Percentiles rank a stretch among this genome's conserved stretches.
phyloP scores from a whole-genome alignment of 768 basidiomycete genomes.

The Pleurotus ostreatus region DNA sequence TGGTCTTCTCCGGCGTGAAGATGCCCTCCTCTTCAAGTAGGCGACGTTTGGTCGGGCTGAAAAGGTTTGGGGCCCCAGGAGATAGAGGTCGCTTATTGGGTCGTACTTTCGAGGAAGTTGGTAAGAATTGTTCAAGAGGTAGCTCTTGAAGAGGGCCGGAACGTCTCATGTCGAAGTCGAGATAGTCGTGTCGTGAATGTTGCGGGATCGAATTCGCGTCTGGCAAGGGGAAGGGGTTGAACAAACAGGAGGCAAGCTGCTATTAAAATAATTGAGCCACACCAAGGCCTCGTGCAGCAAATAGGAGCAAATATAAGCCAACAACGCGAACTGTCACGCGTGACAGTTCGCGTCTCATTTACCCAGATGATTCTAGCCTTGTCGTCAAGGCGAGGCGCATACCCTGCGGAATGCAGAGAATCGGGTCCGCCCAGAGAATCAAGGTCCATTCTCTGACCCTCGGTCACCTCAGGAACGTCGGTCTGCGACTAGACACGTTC shows the following conservation, averaged over 20 bases:
- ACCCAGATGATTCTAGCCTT: conserved; percentile 5
- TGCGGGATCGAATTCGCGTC: not conserved
- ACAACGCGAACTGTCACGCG: conserved; percentile 6
- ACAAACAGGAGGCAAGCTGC: not conserved
- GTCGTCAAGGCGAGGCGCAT: not conserved
- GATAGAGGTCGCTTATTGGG: conserved; percentile 61
- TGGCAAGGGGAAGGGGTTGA: not conserved
- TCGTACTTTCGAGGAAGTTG: conserved; percentile 25
- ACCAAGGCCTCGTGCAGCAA: conserved; percentile 5
- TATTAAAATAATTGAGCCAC: not conserved
- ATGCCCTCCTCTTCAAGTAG: conserved; percentile 55
- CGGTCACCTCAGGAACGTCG: too few relatives aligned
- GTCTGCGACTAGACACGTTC: too few relatives aligned
- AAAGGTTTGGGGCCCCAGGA: conserved; percentile 42
- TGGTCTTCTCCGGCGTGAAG: conserved; percentile 31
- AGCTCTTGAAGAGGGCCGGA: conserved; percentile 60
- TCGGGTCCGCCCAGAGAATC: too few relatives aligned
- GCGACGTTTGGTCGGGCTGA: conserved; percentile 67
- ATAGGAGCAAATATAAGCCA: not conserved
- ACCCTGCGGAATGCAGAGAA: too few relatives aligned
- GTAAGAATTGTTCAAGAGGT: conserved; percentile 53
- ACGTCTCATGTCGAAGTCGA: conserved; percentile 25
- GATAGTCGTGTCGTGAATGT: not conserved
- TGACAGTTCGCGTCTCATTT: conserved; percentile 4
- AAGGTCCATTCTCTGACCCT: too few relatives aligned